These are phyloP conservation scores for Gossypium turneri DNA, from an alignment of 345 rosid genomes.

Conservation along the genomic window DNA sequence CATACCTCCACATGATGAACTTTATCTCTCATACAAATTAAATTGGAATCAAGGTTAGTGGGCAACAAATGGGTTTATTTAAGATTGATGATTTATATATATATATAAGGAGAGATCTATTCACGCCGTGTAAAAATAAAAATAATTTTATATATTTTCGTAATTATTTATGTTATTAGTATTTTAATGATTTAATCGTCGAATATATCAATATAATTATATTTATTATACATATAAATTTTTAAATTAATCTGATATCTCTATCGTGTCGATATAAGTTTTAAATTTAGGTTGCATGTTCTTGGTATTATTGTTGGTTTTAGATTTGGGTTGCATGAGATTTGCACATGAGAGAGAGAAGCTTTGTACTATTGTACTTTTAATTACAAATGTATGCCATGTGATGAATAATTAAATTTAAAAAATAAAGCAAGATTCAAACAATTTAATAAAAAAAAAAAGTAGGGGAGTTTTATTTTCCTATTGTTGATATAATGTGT, in stretches of 20 bases:
- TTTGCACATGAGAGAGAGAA: conserved; percentile 13
- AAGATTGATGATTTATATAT: not conserved
- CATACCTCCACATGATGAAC: conserved; percentile 17
- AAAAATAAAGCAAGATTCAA: no score
- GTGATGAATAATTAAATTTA: no score
- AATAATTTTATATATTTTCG: no score
- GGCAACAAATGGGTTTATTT: conserved; percentile 9
- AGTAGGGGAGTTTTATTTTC: not conserved
- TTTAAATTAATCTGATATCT: no score
- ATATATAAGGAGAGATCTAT: no score
- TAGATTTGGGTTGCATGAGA: conserved; percentile 3
- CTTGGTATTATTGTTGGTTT: not conserved
- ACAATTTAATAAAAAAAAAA: no score
- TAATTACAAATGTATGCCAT: no score
- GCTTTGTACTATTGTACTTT: not conserved
- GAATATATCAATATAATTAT: no score
- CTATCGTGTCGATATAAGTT: rapidly evolving
- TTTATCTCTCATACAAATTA: conserved; percentile 7
- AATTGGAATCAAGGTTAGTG: not conserved
- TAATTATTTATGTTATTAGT: no score
- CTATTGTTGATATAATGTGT: not conserved
- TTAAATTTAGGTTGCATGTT: not conserved
- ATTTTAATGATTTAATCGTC: no score
- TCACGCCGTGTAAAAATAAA: no score
- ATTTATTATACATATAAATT: no score